Conservation (phyloP, 371 early-diverging fungal species). For the Massospora cicadina region DNA sequence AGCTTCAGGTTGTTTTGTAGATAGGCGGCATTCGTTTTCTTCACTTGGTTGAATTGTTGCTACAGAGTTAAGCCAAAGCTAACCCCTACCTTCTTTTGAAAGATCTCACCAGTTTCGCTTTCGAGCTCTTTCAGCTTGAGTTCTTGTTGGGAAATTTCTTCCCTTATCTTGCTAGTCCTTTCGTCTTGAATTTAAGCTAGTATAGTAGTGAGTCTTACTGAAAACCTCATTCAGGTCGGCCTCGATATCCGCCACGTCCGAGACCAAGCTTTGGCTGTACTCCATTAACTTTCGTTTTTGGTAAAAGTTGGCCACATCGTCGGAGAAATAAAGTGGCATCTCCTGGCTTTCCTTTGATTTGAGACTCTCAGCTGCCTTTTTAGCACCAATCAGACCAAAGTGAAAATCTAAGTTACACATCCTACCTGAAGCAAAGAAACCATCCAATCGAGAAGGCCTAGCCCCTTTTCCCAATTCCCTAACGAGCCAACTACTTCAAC, state of each 20-base stretch:
- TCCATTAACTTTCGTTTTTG: not conserved
- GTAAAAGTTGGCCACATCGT: not conserved
- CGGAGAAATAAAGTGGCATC: not conserved
- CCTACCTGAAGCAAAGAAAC: not conserved
- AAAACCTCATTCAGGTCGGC: not conserved
- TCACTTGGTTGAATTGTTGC: not conserved
- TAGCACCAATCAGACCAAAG: not conserved
- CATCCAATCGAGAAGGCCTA: not conserved
- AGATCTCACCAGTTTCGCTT: not conserved
- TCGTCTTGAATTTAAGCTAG: not conserved
- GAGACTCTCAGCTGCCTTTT: not conserved
- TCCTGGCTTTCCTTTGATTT: not conserved
- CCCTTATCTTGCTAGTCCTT: not conserved
- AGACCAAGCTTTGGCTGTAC: not conserved
- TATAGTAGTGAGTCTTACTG: not conserved
- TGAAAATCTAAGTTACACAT: no score
- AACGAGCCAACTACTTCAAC: not conserved
- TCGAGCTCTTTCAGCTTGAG: not conserved
- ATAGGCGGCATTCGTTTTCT: not conserved
- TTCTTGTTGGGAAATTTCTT: not conserved
- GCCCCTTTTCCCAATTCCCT: not conserved
- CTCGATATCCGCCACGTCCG: not conserved
- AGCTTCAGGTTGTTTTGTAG: no score
- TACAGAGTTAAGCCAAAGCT: not conserved
- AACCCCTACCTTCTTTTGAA: not conserved